phyloP scores from a whole-genome alignment of 2,329 filamentous ascomycete species.

The Monilinia laxa region DNA sequence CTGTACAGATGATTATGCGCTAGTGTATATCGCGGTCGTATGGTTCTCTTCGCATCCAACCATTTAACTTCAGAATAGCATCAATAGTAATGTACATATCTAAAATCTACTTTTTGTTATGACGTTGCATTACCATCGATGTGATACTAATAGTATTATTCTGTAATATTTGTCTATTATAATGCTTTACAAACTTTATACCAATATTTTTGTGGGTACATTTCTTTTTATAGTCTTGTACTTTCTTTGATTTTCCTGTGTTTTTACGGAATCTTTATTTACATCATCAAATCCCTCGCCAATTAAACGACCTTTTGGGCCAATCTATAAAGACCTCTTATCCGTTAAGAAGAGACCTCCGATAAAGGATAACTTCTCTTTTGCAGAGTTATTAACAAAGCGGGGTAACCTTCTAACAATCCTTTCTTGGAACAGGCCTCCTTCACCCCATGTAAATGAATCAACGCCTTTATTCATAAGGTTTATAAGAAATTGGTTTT shows the following conservation, averaged over 20 bases:
- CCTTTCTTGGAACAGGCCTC: not conserved
- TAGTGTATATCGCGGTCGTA: not conserved
- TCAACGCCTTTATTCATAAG: slow-evolving; percentile 56
- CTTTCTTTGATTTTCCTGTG: not conserved
- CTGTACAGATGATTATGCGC: not conserved
- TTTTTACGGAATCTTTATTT: not conserved
- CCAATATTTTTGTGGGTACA: not conserved
- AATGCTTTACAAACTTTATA: not conserved
- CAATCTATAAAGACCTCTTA: slow-evolving; percentile 2
- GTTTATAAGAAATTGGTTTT: slow-evolving; percentile 56
- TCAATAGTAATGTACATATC: not conserved
- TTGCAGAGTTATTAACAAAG: not conserved
- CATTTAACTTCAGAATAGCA: not conserved
- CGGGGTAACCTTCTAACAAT: not conserved
- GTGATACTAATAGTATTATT: not conserved
- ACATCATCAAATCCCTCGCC: not conserved
- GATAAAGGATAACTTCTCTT: not conserved
- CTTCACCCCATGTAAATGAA: slow-evolving; percentile 40
- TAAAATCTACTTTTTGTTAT: not conserved
- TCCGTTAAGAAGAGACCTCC: not conserved
- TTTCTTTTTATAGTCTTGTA: not conserved
- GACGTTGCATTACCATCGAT: not conserved
- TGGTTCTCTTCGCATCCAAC: not conserved
- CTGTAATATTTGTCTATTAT: not conserved
- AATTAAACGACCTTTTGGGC: not conserved